Evolutionary conservation across 2,329 filamentous ascomycete genomes (phyloP).

Genomic region (Epicoccum sorghinum): DNA sequence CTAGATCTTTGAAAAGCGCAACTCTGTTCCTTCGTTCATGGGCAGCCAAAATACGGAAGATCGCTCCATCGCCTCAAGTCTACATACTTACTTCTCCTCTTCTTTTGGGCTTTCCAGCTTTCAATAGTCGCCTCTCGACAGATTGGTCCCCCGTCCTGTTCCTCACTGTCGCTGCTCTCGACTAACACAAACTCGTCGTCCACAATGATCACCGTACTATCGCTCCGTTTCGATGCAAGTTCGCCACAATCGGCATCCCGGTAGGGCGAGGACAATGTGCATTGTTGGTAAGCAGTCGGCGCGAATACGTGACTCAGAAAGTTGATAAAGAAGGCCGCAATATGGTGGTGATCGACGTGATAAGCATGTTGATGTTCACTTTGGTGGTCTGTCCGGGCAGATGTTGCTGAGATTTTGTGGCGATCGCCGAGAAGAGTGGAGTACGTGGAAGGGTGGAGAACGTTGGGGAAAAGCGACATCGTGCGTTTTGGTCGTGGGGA

Average conservation of each 20-base stretch:
- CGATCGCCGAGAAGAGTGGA: slow-evolving; percentile 11
- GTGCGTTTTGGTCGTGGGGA: slow-evolving; percentile 5
- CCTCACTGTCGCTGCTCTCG: slow-evolving; percentile 15
- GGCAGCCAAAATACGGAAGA: slow-evolving; percentile 13
- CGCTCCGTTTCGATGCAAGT: background rate
- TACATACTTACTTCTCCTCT: background rate
- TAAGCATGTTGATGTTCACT: slow-evolving; percentile 2
- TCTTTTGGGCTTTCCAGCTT: slow-evolving; percentile 22
- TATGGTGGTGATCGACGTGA: slow-evolving; percentile 16
- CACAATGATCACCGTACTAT: slow-evolving; percentile 7
- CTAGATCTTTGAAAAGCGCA: too few species aligned
- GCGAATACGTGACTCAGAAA: slow-evolving; percentile 25
- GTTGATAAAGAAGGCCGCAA: slow-evolving; percentile 18
- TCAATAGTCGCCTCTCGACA: slow-evolving; percentile 31
- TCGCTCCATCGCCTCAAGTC: slow-evolving; percentile 20
- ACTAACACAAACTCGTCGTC: slow-evolving; percentile 21
- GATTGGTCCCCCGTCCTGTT: slow-evolving; percentile 28
- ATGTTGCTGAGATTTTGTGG: background rate
- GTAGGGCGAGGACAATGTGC: slow-evolving; percentile 16
- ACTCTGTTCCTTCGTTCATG: background rate
- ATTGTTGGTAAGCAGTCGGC: slow-evolving; percentile 19
- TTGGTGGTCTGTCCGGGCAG: slow-evolving; percentile 1
- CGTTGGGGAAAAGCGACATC: slow-evolving; percentile 13
- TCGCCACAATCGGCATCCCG: slow-evolving; percentile 5
- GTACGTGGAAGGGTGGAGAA: slow-evolving; percentile 16